Conservation (phyloP, 2,329 filamentous ascomycete genomes). For the Ilyonectria destructans region DNA sequence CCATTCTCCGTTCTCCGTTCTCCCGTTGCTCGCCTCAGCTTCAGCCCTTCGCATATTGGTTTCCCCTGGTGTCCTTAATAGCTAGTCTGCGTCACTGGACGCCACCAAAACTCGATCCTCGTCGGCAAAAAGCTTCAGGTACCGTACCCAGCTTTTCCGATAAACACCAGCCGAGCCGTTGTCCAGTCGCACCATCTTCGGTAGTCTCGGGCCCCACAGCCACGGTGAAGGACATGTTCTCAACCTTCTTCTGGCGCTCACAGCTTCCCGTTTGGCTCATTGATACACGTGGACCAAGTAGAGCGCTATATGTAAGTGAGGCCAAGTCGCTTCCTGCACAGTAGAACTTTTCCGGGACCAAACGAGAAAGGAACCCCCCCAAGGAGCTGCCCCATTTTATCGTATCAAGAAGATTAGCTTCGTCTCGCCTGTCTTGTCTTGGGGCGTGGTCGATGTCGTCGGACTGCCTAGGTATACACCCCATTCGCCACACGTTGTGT, state of each 20-base stretch:
- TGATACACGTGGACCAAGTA: slow-evolving; percentile 18
- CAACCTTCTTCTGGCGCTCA: slow-evolving; percentile 1
- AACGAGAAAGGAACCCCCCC: slow-evolving; percentile 8
- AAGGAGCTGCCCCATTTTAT: slow-evolving; percentile 18
- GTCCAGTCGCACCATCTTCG: slow-evolving; percentile 21
- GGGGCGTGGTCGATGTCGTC: slow-evolving; percentile 16
- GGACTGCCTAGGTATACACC: slow-evolving; percentile 12
- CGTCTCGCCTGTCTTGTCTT: slow-evolving; percentile 1
- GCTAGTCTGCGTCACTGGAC: not conserved
- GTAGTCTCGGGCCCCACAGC: slow-evolving; percentile 22
- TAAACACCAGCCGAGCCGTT: slow-evolving; percentile 16
- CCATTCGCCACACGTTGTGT: slow-evolving; percentile 4
- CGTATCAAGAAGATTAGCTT: slow-evolving; percentile 30
- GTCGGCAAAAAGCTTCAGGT: slow-evolving; percentile 7
- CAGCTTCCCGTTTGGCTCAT: slow-evolving; percentile 1
- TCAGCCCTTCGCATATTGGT: slow-evolving; percentile 14
- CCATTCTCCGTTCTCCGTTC: not conserved
- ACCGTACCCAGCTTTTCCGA: slow-evolving; percentile 4
- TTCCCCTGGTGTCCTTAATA: slow-evolving; percentile 3
- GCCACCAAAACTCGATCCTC: slow-evolving; percentile 6
- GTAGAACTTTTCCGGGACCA: slow-evolving; percentile 1
- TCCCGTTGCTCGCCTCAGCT: slow-evolving; percentile 2
- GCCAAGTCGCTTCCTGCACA: not conserved
- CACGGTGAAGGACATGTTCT: slow-evolving; percentile 10
- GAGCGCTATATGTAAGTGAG: slow-evolving; percentile 6